Evolutionary conservation across 1,139 yeast species (phyloP).

Genomic region (Geotrichum restrictum): DNA sequence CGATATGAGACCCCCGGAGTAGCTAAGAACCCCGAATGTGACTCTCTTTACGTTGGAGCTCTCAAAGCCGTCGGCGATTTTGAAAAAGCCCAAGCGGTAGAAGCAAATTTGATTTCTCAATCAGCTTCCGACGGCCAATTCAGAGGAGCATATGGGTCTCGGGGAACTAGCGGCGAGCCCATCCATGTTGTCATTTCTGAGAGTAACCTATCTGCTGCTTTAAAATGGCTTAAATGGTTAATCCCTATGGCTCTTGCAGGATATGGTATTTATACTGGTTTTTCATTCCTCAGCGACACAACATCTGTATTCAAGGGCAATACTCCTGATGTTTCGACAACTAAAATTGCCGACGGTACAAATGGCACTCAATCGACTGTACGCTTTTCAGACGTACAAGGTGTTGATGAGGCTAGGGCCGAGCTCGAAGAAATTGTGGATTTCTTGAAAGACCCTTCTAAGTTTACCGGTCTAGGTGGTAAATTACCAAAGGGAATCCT

Average conservation of each 20-base stretch:
- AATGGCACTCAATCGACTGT: conserved; percentile 83
- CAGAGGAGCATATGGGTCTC: conserved; percentile 17
- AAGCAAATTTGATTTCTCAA: conserved; percentile 25
- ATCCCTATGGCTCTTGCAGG: conserved; percentile 68
- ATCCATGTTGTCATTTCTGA: conserved; percentile 89
- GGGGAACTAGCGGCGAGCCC: conserved; percentile 56
- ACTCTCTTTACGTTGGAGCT: conserved; percentile 73
- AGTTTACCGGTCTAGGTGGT: conserved; percentile 95
- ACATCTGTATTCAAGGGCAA: conserved; percentile 80
- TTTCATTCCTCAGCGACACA: conserved; percentile 76
- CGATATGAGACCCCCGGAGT: conserved; percentile 91
- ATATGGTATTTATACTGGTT: conserved; percentile 56
- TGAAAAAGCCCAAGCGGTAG: conserved; percentile 63
- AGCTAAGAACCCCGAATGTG: conserved; percentile 73
- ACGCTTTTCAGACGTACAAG: conserved; percentile 87
- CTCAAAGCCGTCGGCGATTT: conserved; percentile 70
- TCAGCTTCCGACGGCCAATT: not conserved
- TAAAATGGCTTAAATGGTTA: conserved; percentile 88
- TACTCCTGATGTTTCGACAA: conserved; percentile 51
- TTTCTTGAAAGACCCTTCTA: conserved; percentile 90
- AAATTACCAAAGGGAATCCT: conserved; percentile 95
- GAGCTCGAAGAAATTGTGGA: conserved; percentile 96
- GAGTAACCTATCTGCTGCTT: conserved; percentile 66
- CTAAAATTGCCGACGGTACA: conserved; percentile 35
- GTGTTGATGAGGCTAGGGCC: conserved; percentile 97